phyloP scores from a whole-genome alignment of 164 flowering plant genomes.

The Piper betle region DNA sequence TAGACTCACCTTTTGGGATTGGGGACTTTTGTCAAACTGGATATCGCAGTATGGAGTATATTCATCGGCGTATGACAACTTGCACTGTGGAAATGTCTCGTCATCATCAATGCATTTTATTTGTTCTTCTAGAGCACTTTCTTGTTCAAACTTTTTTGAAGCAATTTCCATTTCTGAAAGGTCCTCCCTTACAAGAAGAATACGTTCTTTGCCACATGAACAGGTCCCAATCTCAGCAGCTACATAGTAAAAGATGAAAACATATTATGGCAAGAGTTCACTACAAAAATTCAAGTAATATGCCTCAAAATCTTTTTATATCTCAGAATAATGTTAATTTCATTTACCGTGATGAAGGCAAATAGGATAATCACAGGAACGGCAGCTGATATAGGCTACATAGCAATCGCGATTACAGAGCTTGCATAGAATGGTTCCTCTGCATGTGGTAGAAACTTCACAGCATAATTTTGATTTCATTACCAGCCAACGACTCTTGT shows the following conservation, averaged over 20 bases:
- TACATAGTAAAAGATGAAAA: neutral
- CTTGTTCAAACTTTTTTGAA: conserved; percentile 71
- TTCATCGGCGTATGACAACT: conserved; percentile 21
- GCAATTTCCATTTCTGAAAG: conserved; percentile 64
- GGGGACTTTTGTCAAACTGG: conserved; percentile 19
- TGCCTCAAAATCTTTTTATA: neutral
- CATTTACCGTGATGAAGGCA: conserved; percentile 89
- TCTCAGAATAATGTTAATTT: neutral
- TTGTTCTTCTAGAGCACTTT: conserved; percentile 29
- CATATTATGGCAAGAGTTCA: too few species aligned
- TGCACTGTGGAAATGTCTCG: too few species aligned
- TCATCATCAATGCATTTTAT: conserved; percentile 4
- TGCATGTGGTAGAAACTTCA: conserved; percentile 24
- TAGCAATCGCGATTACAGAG: conserved; percentile 92
- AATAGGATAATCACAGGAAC: conserved; percentile 54
- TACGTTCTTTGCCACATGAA: conserved; percentile 39
- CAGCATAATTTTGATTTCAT: conserved; percentile 36
- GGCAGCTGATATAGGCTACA: conserved; percentile 64
- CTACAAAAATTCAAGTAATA: too few species aligned
- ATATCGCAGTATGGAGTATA: conserved; percentile 69
- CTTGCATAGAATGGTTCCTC: conserved; percentile 76
- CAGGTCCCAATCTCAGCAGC: conserved; percentile 37
- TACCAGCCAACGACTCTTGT: conserved; percentile 72
- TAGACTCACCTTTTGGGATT: too few species aligned
- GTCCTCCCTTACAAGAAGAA: conserved; percentile 55